These are phyloP conservation scores for Microthlaspi erraticum DNA, from an alignment of 345 rosid species.

Conservation along the genomic window DNA sequence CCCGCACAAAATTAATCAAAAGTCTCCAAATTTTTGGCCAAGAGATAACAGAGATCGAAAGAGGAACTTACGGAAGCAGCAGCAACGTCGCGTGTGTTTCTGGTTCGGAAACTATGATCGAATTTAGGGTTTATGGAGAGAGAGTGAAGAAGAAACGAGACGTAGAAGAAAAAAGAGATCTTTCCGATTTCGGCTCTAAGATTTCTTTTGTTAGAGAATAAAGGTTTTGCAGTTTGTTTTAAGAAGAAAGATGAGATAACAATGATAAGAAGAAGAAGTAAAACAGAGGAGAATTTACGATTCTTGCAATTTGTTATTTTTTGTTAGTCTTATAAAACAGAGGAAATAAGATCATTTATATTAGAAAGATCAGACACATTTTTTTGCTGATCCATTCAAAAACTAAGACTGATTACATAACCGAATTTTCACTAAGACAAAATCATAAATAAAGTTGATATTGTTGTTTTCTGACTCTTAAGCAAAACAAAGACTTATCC, in stretches of 20 bases:
- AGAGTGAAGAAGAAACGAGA: not conserved
- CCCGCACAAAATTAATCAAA: no score
- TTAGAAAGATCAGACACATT: not conserved
- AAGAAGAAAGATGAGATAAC: constrained; percentile 13
- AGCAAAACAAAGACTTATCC: constrained; percentile 22
- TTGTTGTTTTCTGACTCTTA: not conserved
- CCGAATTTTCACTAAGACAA: not conserved
- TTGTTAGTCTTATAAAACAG: not conserved
- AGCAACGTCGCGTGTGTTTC: not conserved
- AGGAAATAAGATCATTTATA: not conserved
- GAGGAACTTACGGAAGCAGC: not conserved
- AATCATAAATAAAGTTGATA: constrained; percentile 13
- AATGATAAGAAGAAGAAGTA: not conserved
- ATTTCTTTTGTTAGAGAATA: no score
- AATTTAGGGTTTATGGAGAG: not conserved
- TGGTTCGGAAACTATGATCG: not conserved
- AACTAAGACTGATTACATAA: not conserved
- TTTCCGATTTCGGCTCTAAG: no score
- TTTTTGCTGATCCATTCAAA: constrained; percentile 11
- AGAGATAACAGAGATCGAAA: not conserved
- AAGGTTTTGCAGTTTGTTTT: no score
- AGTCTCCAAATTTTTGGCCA: no score
- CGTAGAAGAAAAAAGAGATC: no score
- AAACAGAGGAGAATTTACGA: not conserved
- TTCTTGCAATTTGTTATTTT: constrained; percentile 15